Percentiles rank a stretch among this genome's conserved stretches.
These are phyloP conservation scores for Vitis hybrid DNA, from an alignment of 177 flowering plant species.

Conservation along the genomic window DNA sequence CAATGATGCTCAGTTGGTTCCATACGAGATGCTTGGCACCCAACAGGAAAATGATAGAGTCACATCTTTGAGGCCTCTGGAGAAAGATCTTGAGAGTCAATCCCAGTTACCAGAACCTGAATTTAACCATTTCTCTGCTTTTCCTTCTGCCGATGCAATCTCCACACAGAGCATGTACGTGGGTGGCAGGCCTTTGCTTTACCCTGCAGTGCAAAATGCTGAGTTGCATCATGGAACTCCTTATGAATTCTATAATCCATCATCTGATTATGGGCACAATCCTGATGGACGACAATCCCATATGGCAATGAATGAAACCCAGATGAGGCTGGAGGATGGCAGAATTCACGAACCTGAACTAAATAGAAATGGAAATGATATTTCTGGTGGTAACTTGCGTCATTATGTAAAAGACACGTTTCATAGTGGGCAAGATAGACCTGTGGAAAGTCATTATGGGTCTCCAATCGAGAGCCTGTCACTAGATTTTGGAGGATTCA, in stretches of 20 bases:
- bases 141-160: slow-evolving; percentile 29
- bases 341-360: slow-evolving; percentile 17
- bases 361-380: slow-evolving; percentile 29
- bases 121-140: slow-evolving; percentile 19
- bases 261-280: slow-evolving; percentile 21
- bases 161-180: slow-evolving; percentile 41
- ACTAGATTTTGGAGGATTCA: slow-evolving; percentile 38
- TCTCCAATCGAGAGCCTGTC: slow-evolving; percentile 42
- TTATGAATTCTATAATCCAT: slow-evolving; percentile 27
- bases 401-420: slow-evolving; percentile 41
- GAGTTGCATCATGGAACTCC: slow-evolving; percentile 27
- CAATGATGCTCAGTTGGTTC: slow-evolving; percentile 22
- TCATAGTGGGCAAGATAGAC: slow-evolving; percentile 35
- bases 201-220: slow-evolving; percentile 31
- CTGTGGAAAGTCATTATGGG: slow-evolving; percentile 37
- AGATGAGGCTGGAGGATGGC: slow-evolving; percentile 30
- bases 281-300: slow-evolving; percentile 27
- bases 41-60: slow-evolving; percentile 29
- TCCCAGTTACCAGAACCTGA: slow-evolving; percentile 24
- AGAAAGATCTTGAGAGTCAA: slow-evolving; percentile 23
- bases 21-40: slow-evolving; percentile 16
- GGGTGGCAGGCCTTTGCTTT: slow-evolving; percentile 39
- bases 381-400: slow-evolving; percentile 26
- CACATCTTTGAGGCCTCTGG: slow-evolving; percentile 25
- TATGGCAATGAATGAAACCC: slow-evolving; percentile 25